Evolutionary conservation across 2,329 filamentous ascomycete species (phyloP).

Genomic region (Beauveria sp.): DNA sequence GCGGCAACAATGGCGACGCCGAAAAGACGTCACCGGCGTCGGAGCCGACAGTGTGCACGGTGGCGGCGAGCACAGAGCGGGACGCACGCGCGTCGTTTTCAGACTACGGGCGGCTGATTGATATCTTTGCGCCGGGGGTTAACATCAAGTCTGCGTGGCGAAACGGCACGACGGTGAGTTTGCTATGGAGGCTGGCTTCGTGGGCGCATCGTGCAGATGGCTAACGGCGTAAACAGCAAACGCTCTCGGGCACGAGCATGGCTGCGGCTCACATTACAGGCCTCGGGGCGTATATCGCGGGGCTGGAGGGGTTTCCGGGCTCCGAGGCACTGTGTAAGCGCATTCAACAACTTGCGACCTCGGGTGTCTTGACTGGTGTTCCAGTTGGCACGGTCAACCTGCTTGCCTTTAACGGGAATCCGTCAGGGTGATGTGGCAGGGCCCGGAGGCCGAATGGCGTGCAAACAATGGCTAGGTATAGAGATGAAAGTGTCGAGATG

Average conservation of each 20-base stretch:
- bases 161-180: slow-evolving; percentile 24
- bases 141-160: slow-evolving; percentile 37
- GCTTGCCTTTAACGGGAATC: slow-evolving; percentile 43
- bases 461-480: too few species aligned
- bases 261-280: slow-evolving; percentile 36
- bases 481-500: too few species aligned
- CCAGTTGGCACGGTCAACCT: slow-evolving; percentile 37
- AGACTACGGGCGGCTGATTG: slow-evolving; percentile 35
- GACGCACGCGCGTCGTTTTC: slow-evolving; percentile 33
- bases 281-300: slow-evolving; percentile 20
- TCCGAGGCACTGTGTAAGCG: slow-evolving; percentile 38
- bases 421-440: neutral
- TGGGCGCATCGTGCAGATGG: neutral
- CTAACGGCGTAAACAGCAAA: slow-evolving; percentile 12
- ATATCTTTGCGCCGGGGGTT: slow-evolving; percentile 39
- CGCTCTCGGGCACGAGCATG: slow-evolving; percentile 40
- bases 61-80: slow-evolving; percentile 13
- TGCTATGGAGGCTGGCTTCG: too few species aligned
- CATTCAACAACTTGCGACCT: slow-evolving; percentile 34
- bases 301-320: slow-evolving; percentile 16
- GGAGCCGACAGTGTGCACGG: slow-evolving; percentile 15
- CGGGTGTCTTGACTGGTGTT: slow-evolving; percentile 29
- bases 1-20: slow-evolving; percentile 27
- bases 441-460: too few species aligned
- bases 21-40: slow-evolving; percentile 17